Conservation (phyloP, 202 grass and related monocot species). For the Sporobolus alterniflorus region DNA sequence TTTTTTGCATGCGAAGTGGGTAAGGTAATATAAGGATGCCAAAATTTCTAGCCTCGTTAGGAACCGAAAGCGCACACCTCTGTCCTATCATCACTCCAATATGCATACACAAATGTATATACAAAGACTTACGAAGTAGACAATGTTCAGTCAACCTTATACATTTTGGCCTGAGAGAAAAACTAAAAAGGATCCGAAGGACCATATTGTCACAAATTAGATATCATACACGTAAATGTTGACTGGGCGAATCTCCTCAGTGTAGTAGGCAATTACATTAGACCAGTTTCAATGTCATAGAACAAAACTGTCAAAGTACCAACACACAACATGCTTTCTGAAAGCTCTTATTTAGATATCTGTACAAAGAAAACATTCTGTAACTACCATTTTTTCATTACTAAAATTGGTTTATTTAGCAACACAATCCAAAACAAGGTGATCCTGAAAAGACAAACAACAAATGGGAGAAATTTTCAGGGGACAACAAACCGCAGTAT, state of each 20-base stretch:
- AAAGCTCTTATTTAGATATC: background rate
- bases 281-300: background rate
- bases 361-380: background rate
- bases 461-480: background rate
- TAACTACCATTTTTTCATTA: background rate
- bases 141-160: background rate
- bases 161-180: background rate
- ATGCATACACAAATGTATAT: background rate
- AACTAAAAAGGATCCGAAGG: background rate
- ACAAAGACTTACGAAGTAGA: background rate
- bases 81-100: background rate
- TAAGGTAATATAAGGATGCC: background rate
- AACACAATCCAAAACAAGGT: background rate
- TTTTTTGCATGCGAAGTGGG: background rate
- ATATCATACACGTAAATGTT: background rate
- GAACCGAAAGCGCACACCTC: background rate
- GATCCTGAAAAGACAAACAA: background rate
- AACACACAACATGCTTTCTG: background rate
- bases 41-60: background rate
- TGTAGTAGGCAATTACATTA: background rate
- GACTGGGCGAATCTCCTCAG: background rate
- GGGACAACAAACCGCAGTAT: constrained; percentile 51
- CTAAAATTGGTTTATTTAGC: background rate
- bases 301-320: background rate
- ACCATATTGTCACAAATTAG: constrained; percentile 1